Evolutionary conservation across 257 asterid genomes (phyloP).

Genomic region (Capsicum rhomboideum): DNA sequence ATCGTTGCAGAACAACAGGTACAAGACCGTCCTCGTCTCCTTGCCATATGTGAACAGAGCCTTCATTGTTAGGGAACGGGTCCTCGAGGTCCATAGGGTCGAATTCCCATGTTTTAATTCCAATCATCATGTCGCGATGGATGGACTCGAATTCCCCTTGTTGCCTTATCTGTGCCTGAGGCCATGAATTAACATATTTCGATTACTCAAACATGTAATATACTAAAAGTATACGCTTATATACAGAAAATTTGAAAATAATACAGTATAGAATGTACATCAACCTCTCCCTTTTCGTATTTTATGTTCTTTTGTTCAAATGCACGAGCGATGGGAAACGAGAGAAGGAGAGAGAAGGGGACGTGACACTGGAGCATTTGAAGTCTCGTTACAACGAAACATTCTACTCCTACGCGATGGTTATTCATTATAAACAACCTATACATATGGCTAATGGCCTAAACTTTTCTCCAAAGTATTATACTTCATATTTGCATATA

Average conservation of each 20-base stretch:
- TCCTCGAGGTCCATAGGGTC: not conserved
- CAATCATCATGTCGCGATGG: not conserved
- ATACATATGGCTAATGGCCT: too few species aligned
- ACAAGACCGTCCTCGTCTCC: not conserved
- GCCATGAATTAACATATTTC: not conserved
- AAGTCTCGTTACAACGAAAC: not conserved
- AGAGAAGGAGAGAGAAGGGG: not conserved
- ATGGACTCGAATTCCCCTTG: conserved; percentile 2
- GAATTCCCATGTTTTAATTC: not conserved
- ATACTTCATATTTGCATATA: too few species aligned
- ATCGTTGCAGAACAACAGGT: not conserved
- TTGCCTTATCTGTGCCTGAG: not conserved
- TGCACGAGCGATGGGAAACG: too few species aligned
- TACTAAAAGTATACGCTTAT: not conserved
- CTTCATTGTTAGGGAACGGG: conserved; percentile 1
- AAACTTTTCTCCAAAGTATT: too few species aligned
- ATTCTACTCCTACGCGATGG: not conserved
- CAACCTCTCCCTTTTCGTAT: too few species aligned
- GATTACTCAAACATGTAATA: not conserved
- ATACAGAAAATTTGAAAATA: not conserved
- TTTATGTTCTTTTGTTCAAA: too few species aligned
- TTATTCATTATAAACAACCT: not conserved
- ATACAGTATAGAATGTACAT: too few species aligned
- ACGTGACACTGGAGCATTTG: not conserved
- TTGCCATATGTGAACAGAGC: conserved; percentile 8